Conservation (phyloP, 2,329 filamentous ascomycete species). For the Ophiosphaerella herpotricha region DNA sequence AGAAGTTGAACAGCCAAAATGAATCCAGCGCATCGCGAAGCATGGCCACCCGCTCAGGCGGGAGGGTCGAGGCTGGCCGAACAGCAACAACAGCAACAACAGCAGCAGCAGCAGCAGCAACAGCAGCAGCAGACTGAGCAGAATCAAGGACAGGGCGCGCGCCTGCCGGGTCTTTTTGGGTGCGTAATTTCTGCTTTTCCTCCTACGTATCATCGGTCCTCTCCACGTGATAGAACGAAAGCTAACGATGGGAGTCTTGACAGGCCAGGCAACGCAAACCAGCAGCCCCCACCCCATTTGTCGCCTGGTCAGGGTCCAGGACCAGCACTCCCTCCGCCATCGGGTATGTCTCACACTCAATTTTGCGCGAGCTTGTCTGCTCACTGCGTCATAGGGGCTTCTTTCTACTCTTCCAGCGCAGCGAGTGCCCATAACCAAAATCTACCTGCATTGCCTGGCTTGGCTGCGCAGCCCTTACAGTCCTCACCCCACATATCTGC, state of each 20-base stretch:
- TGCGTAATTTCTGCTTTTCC: constrained; percentile 24
- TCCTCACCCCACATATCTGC: constrained; percentile 43
- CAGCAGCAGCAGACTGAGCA: constrained; percentile 46
- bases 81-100: constrained; percentile 35
- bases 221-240: background rate
- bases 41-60: constrained; percentile 52
- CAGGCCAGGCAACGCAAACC: constrained; percentile 38
- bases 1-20: constrained; percentile 42
- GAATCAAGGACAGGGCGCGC: constrained; percentile 37
- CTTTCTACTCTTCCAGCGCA: constrained; percentile 49
- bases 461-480: constrained; percentile 53
- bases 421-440: constrained; percentile 46
- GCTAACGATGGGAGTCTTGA: constrained; percentile 1
- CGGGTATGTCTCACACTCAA: constrained; percentile 36
- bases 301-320: constrained; percentile 43
- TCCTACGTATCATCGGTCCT: background rate
- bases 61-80: constrained; percentile 47
- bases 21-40: constrained; percentile 49
- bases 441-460: constrained; percentile 50
- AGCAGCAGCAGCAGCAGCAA: constrained; percentile 29
- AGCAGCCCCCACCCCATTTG: constrained; percentile 40
- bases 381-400: constrained; percentile 33
- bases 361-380: constrained; percentile 10
- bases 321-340: constrained; percentile 47
- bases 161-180: constrained; percentile 44